phyloP scores from a whole-genome alignment of 139 green algal genomes.

The Diplosphaera chodatii region DNA sequence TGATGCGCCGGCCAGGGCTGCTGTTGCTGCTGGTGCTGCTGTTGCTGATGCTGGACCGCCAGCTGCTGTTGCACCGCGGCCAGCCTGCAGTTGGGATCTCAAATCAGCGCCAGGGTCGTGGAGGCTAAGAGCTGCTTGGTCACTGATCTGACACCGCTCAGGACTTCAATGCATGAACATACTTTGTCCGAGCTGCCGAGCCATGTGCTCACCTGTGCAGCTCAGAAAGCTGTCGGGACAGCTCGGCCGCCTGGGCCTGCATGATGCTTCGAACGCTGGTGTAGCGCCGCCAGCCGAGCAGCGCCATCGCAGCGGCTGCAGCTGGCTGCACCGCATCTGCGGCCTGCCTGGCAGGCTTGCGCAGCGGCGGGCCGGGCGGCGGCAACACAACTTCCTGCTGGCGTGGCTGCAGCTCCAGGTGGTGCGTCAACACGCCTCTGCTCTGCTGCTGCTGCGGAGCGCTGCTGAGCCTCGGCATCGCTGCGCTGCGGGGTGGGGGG shows the following conservation, averaged over 20 bases:
- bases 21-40: not conserved
- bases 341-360: too few species aligned
- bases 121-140: not conserved
- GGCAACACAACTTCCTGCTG: too few species aligned
- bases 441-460: not conserved
- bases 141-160: not conserved
- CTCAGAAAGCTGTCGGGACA: not conserved
- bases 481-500: too few species aligned
- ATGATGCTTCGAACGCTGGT: not conserved
- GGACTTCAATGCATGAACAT: too few species aligned
- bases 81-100: not conserved
- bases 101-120: too few species aligned
- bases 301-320: not conserved
- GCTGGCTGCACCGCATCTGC: too few species aligned
- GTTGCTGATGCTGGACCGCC: not conserved
- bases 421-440: too few species aligned
- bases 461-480: not conserved
- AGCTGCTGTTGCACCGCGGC: not conserved
- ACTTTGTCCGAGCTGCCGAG: too few species aligned
- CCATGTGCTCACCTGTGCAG: not conserved
- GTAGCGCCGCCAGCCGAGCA: not conserved
- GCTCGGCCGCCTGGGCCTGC: not conserved
- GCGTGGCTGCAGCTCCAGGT: too few species aligned
- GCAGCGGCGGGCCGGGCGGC: too few species aligned
- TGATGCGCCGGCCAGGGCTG: too few species aligned